Base-by-base conservation (phyloP, 352 stramenopile species). In the Phytopythium oedochilum region DNA sequence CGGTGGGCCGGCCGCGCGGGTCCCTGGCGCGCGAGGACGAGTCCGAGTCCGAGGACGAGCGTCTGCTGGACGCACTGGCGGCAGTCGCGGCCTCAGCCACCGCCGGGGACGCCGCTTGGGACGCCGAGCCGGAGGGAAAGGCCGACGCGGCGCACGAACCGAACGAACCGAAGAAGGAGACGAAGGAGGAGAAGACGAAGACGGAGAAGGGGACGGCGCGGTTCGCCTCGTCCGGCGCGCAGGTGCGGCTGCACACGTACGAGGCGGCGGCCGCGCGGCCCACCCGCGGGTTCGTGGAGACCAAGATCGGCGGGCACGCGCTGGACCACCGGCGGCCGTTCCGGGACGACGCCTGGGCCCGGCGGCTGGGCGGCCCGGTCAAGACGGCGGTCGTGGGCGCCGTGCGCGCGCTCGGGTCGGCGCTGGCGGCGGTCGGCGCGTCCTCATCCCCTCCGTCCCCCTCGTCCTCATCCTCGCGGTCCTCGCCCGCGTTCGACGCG, bases 261-360 rank as follows among this genome's bases (percentile, higher is more conserved):
- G 63, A 90, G 47, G 28, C 55, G 17, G 12, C 23, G 23, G 42
- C 42, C 7, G 38, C 38, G 1, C 25, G 53, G 17, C 40, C 59
- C 2, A 55, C 35, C 5, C 48, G 36, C 25, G 60, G 63, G 22
- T 88, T 75, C 58, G 61, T 72, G 18, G 83, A 94, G 59, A 81
- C 83, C 0, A 93, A 93, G 61, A 93, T 91, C 42, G 83, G 80
- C 38, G 80, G 80, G 22, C 80, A 90, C 50, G 44, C 47, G 14
- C 55, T 88, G 32, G 80, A 90, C 68, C 71, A 90, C 60, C 71
- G 71, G 38, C 74, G 71, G 23, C 63, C 73, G 40, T 66, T 85
- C 42, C 35, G 52, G 31, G 52, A 48, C n/a, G 53, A 60, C n/a
- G n/a, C n/a, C 42, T 74, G 66, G 62, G 58, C 54, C 18, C 51